Base-by-base conservation (phyloP, 176 grass and related monocot species). In the Musa troglodytarum region DNA sequence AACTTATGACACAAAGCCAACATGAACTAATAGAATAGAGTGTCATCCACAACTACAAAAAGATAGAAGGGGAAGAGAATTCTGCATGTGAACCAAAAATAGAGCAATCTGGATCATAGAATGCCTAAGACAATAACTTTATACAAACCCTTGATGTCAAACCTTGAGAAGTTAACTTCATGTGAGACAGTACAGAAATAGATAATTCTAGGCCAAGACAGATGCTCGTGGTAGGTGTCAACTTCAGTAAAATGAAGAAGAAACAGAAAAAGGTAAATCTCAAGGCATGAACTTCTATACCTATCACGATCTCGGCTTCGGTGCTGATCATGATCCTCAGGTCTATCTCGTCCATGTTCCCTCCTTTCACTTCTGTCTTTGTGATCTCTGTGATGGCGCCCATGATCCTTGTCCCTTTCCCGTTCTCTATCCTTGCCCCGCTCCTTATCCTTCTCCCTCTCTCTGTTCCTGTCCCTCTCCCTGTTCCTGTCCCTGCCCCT, bases 381-480 rank as follows among this genome's bases (percentile, higher is more conserved):
- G 77, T 89, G 83, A 8, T 92, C 93, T 81, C 94, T 93, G 69
- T 89, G 87, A 80, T 90, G 89, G 17, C 83, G 87, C 69, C 88
- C 86, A 24, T 78, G 82, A 57, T 68, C 81, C 55, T 81, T 81
- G 10, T 91, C 86, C 53, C 34, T 82, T 2, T 86, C 85, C 50
- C 55, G 86, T 10, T 92, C 92, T 4, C 80, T 54, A 11, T 86
- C 87, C 53, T 73, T 82, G 21, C 84, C 89, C 52, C 81, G 86
- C 0, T 90, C 90, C 12, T 75, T 86, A 14, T 78, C 87, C 61
- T 66, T 81, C 10, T 90, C 81, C 55, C 81, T 84, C 1, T 88
- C 83, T 0, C 81, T 88, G 49, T 85, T 88, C 63, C 86, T 87
- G 17, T 88, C 93, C 65, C 83, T 86, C 20, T 92, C 89, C 54